Percentiles rank a stretch among this genome's conserved stretches.
Evolutionary conservation across 768 basidiomycete genomes (phyloP).

Genomic region (Tricholoma sp.): DNA sequence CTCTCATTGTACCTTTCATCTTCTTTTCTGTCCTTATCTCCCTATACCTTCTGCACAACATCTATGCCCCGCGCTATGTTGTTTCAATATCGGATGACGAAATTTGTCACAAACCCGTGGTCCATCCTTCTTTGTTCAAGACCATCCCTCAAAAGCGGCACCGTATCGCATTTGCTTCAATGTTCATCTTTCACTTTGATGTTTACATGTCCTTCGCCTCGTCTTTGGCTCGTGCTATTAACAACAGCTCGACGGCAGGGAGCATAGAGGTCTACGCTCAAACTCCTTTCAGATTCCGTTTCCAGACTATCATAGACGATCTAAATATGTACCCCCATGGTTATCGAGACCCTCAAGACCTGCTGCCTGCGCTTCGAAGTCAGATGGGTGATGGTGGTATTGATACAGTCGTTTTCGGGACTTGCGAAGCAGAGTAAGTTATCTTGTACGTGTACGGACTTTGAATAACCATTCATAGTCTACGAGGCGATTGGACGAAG

Average conservation of each 20-base stretch:
- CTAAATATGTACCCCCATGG: conserved; percentile 26
- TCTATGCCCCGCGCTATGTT: neutral
- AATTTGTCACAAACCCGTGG: neutral
- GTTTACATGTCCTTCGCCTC: conserved; percentile 32
- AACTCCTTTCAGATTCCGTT: conserved; percentile 25
- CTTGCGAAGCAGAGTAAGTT: conserved; percentile 40
- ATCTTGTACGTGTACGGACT: neutral
- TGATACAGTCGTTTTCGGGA: conserved; percentile 37
- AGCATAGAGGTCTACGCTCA: conserved; percentile 27
- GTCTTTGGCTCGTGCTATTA: conserved; percentile 27
- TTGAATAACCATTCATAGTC: conserved; percentile 7
- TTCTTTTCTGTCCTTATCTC: conserved; percentile 1
- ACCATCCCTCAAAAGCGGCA: conserved; percentile 15
- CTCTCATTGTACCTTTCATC: neutral
- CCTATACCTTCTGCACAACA: conserved; percentile 7
- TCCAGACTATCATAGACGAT: conserved; percentile 27
- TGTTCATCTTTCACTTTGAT: conserved; percentile 31
- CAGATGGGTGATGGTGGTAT: conserved; percentile 19
- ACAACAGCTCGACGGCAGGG: conserved; percentile 8
- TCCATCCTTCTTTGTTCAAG: neutral
- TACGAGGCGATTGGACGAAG: conserved; percentile 20
- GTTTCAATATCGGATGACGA: neutral
- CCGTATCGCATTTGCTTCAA: conserved; percentile 30
- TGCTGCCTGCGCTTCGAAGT: conserved; percentile 22
- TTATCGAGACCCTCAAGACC: conserved; percentile 18